These are phyloP conservation scores for Elsinoe fawcettii DNA, from an alignment of 2,329 filamentous ascomycete species.

Conservation along the genomic window DNA sequence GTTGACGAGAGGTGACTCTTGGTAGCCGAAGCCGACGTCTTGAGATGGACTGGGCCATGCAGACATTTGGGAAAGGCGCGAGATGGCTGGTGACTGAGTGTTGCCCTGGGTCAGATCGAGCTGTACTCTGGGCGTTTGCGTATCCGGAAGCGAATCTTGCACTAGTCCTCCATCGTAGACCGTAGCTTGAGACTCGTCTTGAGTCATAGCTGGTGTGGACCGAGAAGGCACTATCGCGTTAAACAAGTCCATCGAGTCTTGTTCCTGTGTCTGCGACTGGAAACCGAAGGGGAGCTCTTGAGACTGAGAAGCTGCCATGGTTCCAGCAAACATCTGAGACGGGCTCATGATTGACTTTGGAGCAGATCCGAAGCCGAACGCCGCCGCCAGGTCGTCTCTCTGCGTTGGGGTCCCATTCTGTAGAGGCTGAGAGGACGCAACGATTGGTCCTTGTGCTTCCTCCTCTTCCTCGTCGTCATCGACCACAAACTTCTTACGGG, in stretches of 20 bases:
- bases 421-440: background rate
- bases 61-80: slow-evolving; percentile 52
- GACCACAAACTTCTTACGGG: slow-evolving; percentile 28
- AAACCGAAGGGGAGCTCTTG: slow-evolving; percentile 29
- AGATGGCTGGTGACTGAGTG: slow-evolving; percentile 22
- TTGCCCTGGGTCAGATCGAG: background rate
- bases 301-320: slow-evolving; percentile 57
- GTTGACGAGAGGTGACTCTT: background rate
- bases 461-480: slow-evolving; percentile 27
- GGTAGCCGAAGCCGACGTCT: slow-evolving; percentile 64
- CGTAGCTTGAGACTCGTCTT: slow-evolving; percentile 31
- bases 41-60: slow-evolving; percentile 71
- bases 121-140: slow-evolving; percentile 21
- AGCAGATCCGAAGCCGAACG: slow-evolving; percentile 32
- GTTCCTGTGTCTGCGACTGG: slow-evolving; percentile 32
- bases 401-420: slow-evolving; percentile 26
- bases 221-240: slow-evolving; percentile 20
- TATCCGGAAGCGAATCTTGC: slow-evolving; percentile 18
- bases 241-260: slow-evolving; percentile 40
- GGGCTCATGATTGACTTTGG: slow-evolving; percentile 53
- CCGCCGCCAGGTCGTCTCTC: slow-evolving; percentile 24
- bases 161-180: slow-evolving; percentile 23
- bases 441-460: background rate
- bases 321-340: slow-evolving; percentile 85
- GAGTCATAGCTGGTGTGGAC: slow-evolving; percentile 27